Evolutionary conservation across 345 rosid genomes (phyloP), one percentile per base, ranked within the genome.

Genomic region (Theobroma cacao): DNA sequence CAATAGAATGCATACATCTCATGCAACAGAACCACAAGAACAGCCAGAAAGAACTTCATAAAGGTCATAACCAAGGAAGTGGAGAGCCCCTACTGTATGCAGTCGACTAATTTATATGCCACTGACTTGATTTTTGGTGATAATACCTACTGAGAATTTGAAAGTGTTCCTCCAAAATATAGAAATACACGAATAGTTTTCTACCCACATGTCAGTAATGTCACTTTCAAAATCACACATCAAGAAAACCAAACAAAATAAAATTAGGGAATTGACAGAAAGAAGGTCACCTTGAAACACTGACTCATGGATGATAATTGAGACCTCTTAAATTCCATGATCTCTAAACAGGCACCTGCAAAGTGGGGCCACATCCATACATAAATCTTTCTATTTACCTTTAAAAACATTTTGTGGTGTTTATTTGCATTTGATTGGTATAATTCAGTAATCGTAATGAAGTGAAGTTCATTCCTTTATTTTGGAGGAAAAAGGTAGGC

Each of bases 241-340:
- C 34, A 63, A 63, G 15, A 61, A 71, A 68, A 56, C n/a, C 24
- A 45, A 10, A 53, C 18, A 79, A 71, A 56, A 81, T 34, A 67
- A 9, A 7, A 75, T 17, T 28, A 69, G 17, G 33, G 15, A 52
- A 55, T 28, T 77, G 53, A 70, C 24, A 38, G 70, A 58, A 79
- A 15, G 69, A 36, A 53, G 56, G 22, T 69, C 69, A 88, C 93
- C 90, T 88, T 84, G 78, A 78, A 83, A 75, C 76, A 50, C 28
- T 76, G 76, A 40, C 80, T 73, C 55, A 48, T 18, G 28, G 78
- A 62, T 47, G 89, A 73, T 5, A 82, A 47, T 41, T 72, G 81
- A 80, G 75, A 82, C 26, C 60, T 78, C 79, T 58, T 73, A 26
- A 67, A 77, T 76, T 82, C 87, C 84, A 77, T 18, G 45, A 47